Evolutionary conservation across 371 early-diverging fungal species (phyloP).

Genomic region (Apophysomyces ossiformis): DNA sequence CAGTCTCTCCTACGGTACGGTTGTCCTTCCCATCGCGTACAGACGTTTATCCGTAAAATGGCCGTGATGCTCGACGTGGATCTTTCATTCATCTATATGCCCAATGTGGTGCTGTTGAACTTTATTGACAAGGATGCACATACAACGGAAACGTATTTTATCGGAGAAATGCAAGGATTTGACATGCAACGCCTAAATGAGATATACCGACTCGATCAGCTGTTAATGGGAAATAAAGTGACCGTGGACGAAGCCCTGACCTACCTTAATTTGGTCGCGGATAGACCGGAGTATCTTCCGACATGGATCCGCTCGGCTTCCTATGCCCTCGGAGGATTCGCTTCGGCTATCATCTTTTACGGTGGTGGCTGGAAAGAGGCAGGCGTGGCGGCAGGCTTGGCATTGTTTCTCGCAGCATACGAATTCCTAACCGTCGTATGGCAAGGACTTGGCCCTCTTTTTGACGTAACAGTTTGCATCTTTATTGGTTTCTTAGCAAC

Average conservation of each 20-base stretch:
- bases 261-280: slow-evolving; percentile 21
- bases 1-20: slow-evolving; percentile 47
- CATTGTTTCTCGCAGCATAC: slow-evolving; percentile 36
- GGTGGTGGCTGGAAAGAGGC: slow-evolving; percentile 24
- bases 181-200: slow-evolving; percentile 59
- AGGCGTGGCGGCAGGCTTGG: slow-evolving; percentile 23
- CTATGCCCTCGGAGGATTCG: slow-evolving; percentile 36
- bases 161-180: slow-evolving; percentile 54
- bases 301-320: slow-evolving; percentile 36
- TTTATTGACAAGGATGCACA: slow-evolving; percentile 68
- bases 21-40: slow-evolving; percentile 49
- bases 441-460: slow-evolving; percentile 55
- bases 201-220: slow-evolving; percentile 45
- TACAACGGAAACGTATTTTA: slow-evolving; percentile 65
- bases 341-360: slow-evolving; percentile 28
- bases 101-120: slow-evolving; percentile 65
- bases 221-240: slow-evolving; percentile 24
- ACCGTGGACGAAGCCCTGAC: slow-evolving; percentile 36
- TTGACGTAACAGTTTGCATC: slow-evolving; percentile 60
- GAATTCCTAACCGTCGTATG: slow-evolving; percentile 38
- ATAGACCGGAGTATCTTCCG: slow-evolving; percentile 30
- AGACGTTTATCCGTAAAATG: slow-evolving; percentile 34
- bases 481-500: slow-evolving; percentile 57
- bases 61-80: slow-evolving; percentile 53
- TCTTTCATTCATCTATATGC: slow-evolving; percentile 58